Conservation (phyloP, 2,329 filamentous ascomycete species). For the Phialophora verrucosa region DNA sequence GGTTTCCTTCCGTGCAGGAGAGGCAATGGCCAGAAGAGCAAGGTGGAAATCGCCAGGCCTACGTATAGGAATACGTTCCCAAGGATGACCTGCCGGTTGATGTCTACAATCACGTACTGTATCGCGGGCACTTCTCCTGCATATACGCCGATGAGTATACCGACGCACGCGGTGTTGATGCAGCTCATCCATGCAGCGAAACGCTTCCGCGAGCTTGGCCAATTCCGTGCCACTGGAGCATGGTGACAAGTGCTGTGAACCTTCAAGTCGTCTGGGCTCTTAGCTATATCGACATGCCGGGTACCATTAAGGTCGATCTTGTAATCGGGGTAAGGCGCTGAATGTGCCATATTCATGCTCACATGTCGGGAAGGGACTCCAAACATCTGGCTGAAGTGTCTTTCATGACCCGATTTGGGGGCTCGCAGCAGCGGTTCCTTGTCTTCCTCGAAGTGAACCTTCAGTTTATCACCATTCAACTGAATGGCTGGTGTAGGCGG, state of each 20-base stretch:
- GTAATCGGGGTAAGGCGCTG: conserved; percentile 9
- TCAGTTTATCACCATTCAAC: conserved; percentile 19
- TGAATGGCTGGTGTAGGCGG: conserved; percentile 5
- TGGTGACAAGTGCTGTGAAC: conserved; percentile 53
- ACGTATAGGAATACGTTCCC: conserved; percentile 76
- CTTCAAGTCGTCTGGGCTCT: conserved; percentile 48
- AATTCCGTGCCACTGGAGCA: conserved; percentile 73
- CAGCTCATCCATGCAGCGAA: conserved; percentile 73
- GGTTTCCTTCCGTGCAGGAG: conserved; percentile 74
- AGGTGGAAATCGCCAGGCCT: conserved; percentile 71
- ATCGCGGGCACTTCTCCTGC: conserved; percentile 79
- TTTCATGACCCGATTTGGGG: conserved; percentile 30
- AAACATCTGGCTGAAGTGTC: conserved; percentile 36
- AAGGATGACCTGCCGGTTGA: conserved; percentile 69
- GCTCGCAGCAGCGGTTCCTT: conserved; percentile 13
- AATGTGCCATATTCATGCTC: conserved; percentile 28
- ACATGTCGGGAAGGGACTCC: conserved; percentile 32
- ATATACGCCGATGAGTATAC: conserved; percentile 75
- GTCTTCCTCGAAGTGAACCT: conserved; percentile 23
- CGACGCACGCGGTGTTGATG: conserved; percentile 73
- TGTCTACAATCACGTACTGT: conserved; percentile 75
- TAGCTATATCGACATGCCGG: conserved; percentile 37
- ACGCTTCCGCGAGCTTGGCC: conserved; percentile 69
- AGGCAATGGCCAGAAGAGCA: conserved; percentile 75
- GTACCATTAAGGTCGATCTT: conserved; percentile 35